Base-by-base conservation (phyloP, 2,329 filamentous ascomycete species). In the Fusarium transvaalense region DNA sequence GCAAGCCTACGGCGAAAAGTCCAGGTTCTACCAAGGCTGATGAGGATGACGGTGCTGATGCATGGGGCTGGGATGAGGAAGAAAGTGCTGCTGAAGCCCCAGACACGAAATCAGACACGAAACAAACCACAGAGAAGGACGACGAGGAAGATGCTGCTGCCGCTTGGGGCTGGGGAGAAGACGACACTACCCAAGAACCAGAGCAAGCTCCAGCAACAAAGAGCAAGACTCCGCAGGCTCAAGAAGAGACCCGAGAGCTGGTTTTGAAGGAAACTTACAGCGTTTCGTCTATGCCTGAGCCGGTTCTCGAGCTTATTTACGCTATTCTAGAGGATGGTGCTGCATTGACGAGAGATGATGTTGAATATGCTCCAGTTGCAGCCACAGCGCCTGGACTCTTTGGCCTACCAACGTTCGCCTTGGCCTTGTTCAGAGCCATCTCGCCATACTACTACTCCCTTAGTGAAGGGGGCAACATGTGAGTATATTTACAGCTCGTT, bases 61-160 rank as follows among this genome's bases (percentile, higher is more conserved):
- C 93, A 27, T 97, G 93, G 92, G 93, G 92, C 5, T 97, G 94
- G 92, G 92, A 89, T 23, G 93, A 89, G 17, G 91, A 91, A 50
- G 74, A 78, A 39, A 70, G 76, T 66, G 69, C 77, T 52, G 68
- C 76, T 17, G 66, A 73, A 12, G 29, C 73, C 6, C 35, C 66
- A 31, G 38, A 51, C 19, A 57, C 65, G n/a, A 60, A 69, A 32
- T 34, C 66, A 31, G 38, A 51, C 19, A 57, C 65, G n/a, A 60
- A 69, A 32, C 47, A 68, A 10, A 38, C 53, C 34, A 25, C 25
- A 8, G 48, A 69, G 61, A 52, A 66, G n/a, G 76, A 77, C 1
- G 80, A 82, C 1, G 82, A 82, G 10, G 82, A 85, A 15, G 85
- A 87, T 23, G 79, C 80, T 6, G 84, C 82, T 15, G 92, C 93